These are phyloP conservation scores for Pichia ethanolica DNA, from an alignment of 805 yeast genomes.

Conservation along the genomic window DNA sequence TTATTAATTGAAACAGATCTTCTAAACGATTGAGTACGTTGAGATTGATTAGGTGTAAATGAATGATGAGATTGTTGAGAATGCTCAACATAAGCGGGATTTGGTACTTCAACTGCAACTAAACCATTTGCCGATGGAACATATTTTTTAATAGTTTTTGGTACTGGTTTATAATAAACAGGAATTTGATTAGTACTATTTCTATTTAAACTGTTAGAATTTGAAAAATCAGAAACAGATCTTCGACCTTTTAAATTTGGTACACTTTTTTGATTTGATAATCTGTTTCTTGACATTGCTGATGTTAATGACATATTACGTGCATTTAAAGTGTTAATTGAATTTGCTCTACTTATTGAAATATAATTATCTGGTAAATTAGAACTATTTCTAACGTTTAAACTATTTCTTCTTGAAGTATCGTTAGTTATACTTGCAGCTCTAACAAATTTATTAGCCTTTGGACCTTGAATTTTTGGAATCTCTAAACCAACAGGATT, in stretches of 20 bases:
- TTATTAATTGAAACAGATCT: conserved; percentile 3
- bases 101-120: conserved; percentile 62
- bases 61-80: conserved; percentile 4
- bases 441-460: neutral
- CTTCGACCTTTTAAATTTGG: conserved; percentile 11
- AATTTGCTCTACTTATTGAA: conserved; percentile 2
- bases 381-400: neutral
- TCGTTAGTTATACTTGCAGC: conserved; percentile 5
- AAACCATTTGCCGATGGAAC: conserved; percentile 70
- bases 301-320: conserved; percentile 9
- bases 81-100: conserved; percentile 15
- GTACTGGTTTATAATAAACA: conserved; percentile 9
- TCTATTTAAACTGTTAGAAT: neutral
- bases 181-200: neutral
- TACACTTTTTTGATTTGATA: conserved; percentile 8
- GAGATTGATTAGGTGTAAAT: neutral
- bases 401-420: neutral
- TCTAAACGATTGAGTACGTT: neutral
- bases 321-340: conserved; percentile 7
- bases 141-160: conserved; percentile 56
- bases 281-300: conserved; percentile 8
- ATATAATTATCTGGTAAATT: neutral
- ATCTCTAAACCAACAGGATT: conserved; percentile 25
- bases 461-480: conserved; percentile 21
- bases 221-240: conserved; percentile 11